phyloP scores from a whole-genome alignment of 2,329 filamentous ascomycete genomes.

The Cercospora sesami region DNA sequence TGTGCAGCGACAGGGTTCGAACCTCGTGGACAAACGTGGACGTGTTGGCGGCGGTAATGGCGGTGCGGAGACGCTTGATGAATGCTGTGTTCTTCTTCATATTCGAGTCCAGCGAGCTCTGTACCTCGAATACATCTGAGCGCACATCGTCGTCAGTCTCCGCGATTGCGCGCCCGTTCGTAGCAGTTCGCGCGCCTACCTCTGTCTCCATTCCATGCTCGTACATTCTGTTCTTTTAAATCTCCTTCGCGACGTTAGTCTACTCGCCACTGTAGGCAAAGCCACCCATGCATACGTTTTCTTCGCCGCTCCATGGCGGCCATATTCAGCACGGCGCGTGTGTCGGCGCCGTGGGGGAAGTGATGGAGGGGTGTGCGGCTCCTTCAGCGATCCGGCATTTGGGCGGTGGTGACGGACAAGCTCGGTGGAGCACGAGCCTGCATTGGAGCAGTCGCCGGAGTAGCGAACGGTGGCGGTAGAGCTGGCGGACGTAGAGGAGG shows the following conservation, averaged over 20 bases:
- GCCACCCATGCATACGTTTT: constrained; percentile 44
- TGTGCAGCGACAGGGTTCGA: constrained; percentile 84
- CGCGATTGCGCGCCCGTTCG: background rate
- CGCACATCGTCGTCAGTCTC: background rate
- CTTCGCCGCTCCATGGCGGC: constrained; percentile 52
- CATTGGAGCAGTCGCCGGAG: constrained; percentile 33
- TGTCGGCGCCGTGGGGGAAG: constrained; percentile 26
- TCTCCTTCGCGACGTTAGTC: constrained; percentile 62
- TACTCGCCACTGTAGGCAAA: too few relatives aligned
- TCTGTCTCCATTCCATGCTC: constrained; percentile 84
- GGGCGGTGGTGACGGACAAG: constrained; percentile 33
- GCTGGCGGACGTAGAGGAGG: background rate
- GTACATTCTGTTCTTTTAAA: constrained; percentile 82
- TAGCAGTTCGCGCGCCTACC: constrained; percentile 55
- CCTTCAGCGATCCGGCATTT: constrained; percentile 41
- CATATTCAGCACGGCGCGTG: constrained; percentile 30
- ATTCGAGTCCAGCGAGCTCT: constrained; percentile 82
- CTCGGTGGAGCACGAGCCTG: constrained; percentile 37
- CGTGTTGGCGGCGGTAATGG: constrained; percentile 75
- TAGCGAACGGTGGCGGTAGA: background rate
- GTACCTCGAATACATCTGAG: constrained; percentile 74
- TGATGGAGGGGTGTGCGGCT: constrained; percentile 24
- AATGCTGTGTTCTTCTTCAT: constrained; percentile 98
- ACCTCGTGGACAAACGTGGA: constrained; percentile 87
- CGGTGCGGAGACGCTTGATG: constrained; percentile 91